Percentiles rank a stretch among this genome's conserved stretches.
These are phyloP conservation scores for Hypoxylon fuscum DNA, from an alignment of 495 filamentous ascomycete genomes.

Conservation along the genomic window DNA sequence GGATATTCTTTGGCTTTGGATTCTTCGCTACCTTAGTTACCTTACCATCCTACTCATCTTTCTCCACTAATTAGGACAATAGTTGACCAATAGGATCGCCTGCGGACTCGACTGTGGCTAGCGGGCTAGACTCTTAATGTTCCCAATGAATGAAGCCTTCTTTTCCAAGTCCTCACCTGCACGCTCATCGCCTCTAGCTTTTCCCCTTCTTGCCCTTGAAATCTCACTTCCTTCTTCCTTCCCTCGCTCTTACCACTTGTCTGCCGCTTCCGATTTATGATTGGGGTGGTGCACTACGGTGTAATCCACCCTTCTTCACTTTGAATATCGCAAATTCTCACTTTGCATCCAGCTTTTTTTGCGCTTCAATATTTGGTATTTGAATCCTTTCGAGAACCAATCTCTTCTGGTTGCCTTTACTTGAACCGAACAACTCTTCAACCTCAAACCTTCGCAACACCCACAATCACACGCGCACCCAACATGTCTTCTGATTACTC, in stretches of 20 bases:
- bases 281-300: conserved; percentile 44
- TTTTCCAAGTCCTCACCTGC: conserved; percentile 43
- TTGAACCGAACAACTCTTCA: conserved; percentile 14
- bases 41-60: too few relatives aligned
- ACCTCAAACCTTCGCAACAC: conserved; percentile 12
- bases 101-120: conserved; percentile 33
- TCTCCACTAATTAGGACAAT: conserved; percentile 38
- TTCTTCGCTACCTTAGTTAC: conserved; percentile 31
- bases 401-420: conserved; percentile 11
- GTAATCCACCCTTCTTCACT: conserved; percentile 35
- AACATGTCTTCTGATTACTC: conserved; percentile 69
- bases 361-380: conserved; percentile 1
- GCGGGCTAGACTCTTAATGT: conserved; percentile 28
- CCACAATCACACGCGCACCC: conserved; percentile 29
- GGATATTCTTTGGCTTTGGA: conserved; percentile 18
- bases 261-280: conserved; percentile 40
- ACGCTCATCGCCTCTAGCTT: conserved; percentile 40
- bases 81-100: conserved; percentile 29
- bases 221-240: conserved; percentile 39
- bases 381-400: conserved; percentile 5
- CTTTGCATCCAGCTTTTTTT: conserved; percentile 17
- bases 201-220: conserved; percentile 40
- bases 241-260: conserved; percentile 41
- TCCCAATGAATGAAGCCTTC: conserved; percentile 42
- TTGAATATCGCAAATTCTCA: conserved; percentile 6